phyloP scores from a whole-genome alignment of 2,329 filamentous ascomycete species.

The Fusarium ramigenum region DNA sequence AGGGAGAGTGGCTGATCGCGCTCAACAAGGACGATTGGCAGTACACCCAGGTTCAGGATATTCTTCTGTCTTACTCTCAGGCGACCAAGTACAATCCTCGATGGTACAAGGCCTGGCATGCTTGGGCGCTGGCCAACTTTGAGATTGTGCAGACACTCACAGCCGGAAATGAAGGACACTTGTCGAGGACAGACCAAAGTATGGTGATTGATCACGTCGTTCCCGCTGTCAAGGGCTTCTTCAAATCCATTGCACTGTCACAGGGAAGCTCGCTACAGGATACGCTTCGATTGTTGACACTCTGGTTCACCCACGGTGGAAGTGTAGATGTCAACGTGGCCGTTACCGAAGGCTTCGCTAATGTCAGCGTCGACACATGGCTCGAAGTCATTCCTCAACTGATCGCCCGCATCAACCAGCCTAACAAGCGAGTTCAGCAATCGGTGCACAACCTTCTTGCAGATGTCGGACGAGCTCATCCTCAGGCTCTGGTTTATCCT shows the following conservation, averaged over 20 bases:
- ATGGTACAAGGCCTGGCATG: constrained; percentile 99
- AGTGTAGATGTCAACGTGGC: constrained; percentile 86
- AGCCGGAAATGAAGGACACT: constrained; percentile 67
- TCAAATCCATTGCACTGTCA: constrained; percentile 94
- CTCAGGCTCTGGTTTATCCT: constrained; percentile 95
- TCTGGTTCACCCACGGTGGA: constrained; percentile 96
- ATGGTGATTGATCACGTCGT: constrained; percentile 89
- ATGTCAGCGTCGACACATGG: constrained; percentile 97
- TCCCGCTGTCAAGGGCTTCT: constrained; percentile 94
- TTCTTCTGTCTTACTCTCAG: constrained; percentile 88
- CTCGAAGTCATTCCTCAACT: constrained; percentile 97
- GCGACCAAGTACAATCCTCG: constrained; percentile 93
- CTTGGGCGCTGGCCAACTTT: constrained; percentile 98
- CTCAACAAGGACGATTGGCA: constrained; percentile 91
- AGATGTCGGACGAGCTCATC: constrained; percentile 92
- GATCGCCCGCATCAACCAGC: constrained; percentile 96
- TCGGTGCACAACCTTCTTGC: constrained; percentile 92
- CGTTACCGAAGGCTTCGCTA: constrained; percentile 89
- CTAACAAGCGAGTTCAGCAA: constrained; percentile 85
- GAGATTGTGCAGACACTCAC: constrained; percentile 91
- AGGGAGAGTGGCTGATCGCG: constrained; percentile 94
- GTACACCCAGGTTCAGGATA: constrained; percentile 84
- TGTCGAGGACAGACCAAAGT: constrained; percentile 62
- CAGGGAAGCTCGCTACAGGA: constrained; percentile 94
- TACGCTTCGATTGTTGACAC: constrained; percentile 86